Percentiles rank a stretch among this genome's conserved stretches.
Conservation (phyloP, 352 stramenopile genomes). For the Globisporangium mamillatum region DNA sequence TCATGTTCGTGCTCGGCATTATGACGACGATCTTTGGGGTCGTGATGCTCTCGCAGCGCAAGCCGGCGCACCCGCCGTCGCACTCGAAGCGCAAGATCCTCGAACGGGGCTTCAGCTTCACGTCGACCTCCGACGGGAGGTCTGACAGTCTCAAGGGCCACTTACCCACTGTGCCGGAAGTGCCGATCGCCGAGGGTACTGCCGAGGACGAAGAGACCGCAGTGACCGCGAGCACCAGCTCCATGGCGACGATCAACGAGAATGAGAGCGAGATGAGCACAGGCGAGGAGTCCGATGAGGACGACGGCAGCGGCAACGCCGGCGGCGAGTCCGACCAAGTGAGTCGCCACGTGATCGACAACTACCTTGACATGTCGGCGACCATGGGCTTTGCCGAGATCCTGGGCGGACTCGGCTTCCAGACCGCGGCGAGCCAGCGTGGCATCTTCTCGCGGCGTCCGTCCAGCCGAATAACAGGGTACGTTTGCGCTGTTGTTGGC, state of each 20-base stretch:
- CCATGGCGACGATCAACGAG: conserved; percentile 35
- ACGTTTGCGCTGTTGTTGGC: neutral
- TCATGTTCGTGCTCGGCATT: conserved; percentile 86
- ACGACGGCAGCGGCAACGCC: conserved; percentile 16
- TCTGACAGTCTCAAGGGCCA: conserved; percentile 21
- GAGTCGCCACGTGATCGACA: conserved; percentile 79
- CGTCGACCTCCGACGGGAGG: conserved; percentile 27
- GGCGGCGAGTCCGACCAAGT: conserved; percentile 38
- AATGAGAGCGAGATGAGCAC: conserved; percentile 38
- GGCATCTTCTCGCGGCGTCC: conserved; percentile 53
- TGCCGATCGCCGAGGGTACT: conserved; percentile 16
- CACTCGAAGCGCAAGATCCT: conserved; percentile 49
- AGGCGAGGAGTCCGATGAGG: conserved; percentile 36
- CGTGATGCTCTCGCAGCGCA: conserved; percentile 74
- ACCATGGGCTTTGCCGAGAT: conserved; percentile 72
- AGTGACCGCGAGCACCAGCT: neutral
- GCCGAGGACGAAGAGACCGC: conserved; percentile 15
- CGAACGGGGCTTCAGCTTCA: conserved; percentile 71
- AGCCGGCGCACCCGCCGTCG: conserved; percentile 35
- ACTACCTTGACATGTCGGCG: conserved; percentile 83
- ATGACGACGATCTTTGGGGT: conserved; percentile 81
- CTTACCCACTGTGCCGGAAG: conserved; percentile 21
- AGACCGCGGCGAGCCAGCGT: conserved; percentile 37
- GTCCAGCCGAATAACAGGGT: conserved; percentile 38
- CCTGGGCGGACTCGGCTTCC: conserved; percentile 55